Conservation (phyloP, 176 grass and related monocot genomes). For the Coix lacrymajobi region DNA sequence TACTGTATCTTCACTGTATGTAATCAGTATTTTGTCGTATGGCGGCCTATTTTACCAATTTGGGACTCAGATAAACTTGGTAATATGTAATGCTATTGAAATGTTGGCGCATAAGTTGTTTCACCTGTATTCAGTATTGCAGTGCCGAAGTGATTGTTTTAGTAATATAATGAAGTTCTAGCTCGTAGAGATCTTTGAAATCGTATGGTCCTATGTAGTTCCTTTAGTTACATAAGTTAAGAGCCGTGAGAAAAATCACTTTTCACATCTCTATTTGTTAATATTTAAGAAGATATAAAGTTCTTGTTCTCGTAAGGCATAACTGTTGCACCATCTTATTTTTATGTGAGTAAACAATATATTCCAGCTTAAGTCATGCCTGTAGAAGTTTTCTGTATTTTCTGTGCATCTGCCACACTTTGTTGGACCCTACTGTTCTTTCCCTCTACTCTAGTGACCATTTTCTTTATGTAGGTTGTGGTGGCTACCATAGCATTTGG, state of each 20-base stretch:
- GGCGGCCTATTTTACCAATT: not conserved
- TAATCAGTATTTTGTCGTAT: not conserved
- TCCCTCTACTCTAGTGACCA: not conserved
- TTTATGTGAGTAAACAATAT: not conserved
- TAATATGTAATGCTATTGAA: not conserved
- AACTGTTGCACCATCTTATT: not conserved
- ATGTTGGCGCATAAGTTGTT: not conserved
- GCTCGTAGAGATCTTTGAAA: not conserved
- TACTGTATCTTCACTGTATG: not conserved
- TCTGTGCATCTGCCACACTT: not conserved
- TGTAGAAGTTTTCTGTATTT: not conserved
- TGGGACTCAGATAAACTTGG: not conserved
- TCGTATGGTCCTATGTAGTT: not conserved
- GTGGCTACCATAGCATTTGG: constrained; percentile 98
- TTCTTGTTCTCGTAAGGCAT: not conserved
- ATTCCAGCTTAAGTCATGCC: not conserved
- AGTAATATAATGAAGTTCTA: not conserved
- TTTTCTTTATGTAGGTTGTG: constrained; percentile 66
- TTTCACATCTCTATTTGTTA: constrained; percentile 6
- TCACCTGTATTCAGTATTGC: not conserved
- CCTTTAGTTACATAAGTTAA: not conserved
- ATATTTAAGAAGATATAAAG: not conserved
- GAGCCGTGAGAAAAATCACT: not conserved
- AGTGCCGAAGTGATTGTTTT: not conserved
- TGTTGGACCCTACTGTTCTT: not conserved